Base-by-base conservation (phyloP, 345 rosid species). In the Arabis alpina region DNA sequence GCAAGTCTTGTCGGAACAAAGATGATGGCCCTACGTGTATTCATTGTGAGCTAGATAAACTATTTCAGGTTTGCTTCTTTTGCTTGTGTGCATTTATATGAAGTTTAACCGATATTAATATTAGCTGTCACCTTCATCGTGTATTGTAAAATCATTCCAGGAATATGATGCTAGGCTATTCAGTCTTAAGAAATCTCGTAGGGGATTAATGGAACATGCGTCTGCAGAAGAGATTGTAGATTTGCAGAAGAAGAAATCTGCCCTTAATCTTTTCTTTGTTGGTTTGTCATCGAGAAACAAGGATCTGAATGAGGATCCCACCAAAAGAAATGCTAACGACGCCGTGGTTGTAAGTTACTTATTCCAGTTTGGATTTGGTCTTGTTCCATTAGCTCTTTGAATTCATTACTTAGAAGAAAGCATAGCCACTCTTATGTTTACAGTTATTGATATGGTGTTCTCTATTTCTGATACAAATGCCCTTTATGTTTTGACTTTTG, bases 81-180 rank as follows among this genome's bases (percentile, higher is more conserved):
- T 54, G 52, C 62, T 37, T 64, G 52, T 72, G 14, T 57, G 40
- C 54, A 27, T 37, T 68, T 27, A 25, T 50, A 70, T 76, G 54
- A 51, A 58, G 23, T 16, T 40, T n/a, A 25, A 70, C 54, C 6
- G 44, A 24, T 40, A 30, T 37, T 24, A 51, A 48, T 45, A 32
- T 50, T 41, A 51, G n/a, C n/a, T n/a, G n/a, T n/a, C n/a, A n/a
- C n/a, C n/a, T n/a, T n/a, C n/a, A n/a, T n/a, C 59, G 13, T 71
- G 28, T 60, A 4, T 64, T 43, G 45, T 39, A 62, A 64, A 68
- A 61, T 73, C 54, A 68, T 55, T 41, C 58, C 79, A 93, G 98
- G 87, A 82, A 67, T 91, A 93, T 51, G 94, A 85, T 78, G 96
- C 98, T 51, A 87, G 97, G 83, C 84, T 93, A 37, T 93, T 93